Evolutionary conservation across 495 filamentous ascomycete genomes (phyloP).

Genomic region (Penicillium cosmopolitanum): DNA sequence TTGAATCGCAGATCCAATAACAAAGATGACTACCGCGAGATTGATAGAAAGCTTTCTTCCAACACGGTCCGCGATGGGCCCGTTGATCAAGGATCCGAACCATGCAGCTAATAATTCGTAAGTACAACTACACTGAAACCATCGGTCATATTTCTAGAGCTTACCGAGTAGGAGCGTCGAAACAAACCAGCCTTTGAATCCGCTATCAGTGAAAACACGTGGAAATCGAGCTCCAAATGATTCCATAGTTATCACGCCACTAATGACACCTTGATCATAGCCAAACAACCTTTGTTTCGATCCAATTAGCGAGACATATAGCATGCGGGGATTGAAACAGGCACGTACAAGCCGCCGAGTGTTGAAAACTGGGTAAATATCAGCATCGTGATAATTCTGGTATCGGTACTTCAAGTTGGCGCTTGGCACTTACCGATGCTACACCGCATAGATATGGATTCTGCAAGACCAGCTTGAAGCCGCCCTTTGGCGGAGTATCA

Average conservation of each 20-base stretch:
- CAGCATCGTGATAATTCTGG: not conserved
- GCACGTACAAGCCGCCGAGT: conserved; percentile 58
- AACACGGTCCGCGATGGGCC: conserved; percentile 73
- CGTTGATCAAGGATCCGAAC: conserved; percentile 75
- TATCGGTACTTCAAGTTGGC: not conserved
- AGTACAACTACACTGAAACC: not conserved
- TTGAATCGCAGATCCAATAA: conserved; percentile 77
- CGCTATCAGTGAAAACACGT: conserved; percentile 61
- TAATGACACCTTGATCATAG: conserved; percentile 45
- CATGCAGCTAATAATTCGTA: conserved; percentile 63
- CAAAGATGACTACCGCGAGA: conserved; percentile 72
- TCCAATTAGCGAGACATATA: not conserved
- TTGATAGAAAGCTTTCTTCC: conserved; percentile 77
- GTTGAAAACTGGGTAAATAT: conserved; percentile 39
- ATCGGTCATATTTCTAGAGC: not conserved
- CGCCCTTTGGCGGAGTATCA: conserved; percentile 28
- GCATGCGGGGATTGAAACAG: not conserved
- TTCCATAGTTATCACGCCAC: conserved; percentile 49
- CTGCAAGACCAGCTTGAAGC: conserved; percentile 37
- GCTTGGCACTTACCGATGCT: conserved; percentile 39
- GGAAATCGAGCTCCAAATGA: conserved; percentile 60
- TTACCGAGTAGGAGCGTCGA: conserved; percentile 77
- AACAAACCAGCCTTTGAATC: conserved; percentile 76
- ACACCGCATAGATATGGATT: conserved; percentile 48
- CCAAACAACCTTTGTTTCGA: conserved; percentile 29